Base-by-base conservation (phyloP, 1,139 yeast genomes). In the Dujonia santamariae region DNA sequence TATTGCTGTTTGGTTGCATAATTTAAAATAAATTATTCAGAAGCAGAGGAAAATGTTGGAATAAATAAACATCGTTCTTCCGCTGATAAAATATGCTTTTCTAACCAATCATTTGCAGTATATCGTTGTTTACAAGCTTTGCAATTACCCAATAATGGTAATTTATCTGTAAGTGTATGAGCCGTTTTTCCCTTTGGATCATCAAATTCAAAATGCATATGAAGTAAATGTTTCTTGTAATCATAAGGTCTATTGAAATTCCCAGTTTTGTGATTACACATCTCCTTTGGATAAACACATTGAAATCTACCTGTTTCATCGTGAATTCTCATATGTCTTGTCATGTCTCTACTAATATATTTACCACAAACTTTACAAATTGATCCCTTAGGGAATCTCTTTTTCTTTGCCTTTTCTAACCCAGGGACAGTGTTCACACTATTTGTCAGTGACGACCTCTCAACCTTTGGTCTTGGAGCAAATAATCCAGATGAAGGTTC, bases 171-270 rank as follows among this genome's bases (percentile, higher is more conserved):
- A 37, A 69, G 56, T 18, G 67, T 69, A 32, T 63, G 62, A 2
- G 70, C 68, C 3, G 64, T 47, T 39, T 63, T 66, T 9, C 72
- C 73, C 38, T 55, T 53, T 14, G 72, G 68, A 41, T 68, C 70
- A 42, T 69, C 74, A 38, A 69, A 69, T 35, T 50, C 53, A 47
- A 69, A 69, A 43, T 69, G 75, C 43, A 61, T 58, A 41, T 68
- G 73, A 26, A 69, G 54, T 34, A 69, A 51, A 43, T 69, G 75
- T 37, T 69, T 69, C 41, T 69, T 69, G 54, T 65, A 69, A 47
- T 69, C 75, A 44, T 69, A 69, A 2, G 75, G 75, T 28, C 75
- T 54, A 45, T 69, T 69, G 42, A 69, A 69, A 39, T 68, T 57
- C 31, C 68, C 66, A 0, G 73, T 67, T 42, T 66, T 64, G 44